Percentiles rank a stretch among this genome's conserved stretches.
These are phyloP conservation scores for Torulaspora indica DNA, from an alignment of 805 yeast genomes.

Conservation along the genomic window DNA sequence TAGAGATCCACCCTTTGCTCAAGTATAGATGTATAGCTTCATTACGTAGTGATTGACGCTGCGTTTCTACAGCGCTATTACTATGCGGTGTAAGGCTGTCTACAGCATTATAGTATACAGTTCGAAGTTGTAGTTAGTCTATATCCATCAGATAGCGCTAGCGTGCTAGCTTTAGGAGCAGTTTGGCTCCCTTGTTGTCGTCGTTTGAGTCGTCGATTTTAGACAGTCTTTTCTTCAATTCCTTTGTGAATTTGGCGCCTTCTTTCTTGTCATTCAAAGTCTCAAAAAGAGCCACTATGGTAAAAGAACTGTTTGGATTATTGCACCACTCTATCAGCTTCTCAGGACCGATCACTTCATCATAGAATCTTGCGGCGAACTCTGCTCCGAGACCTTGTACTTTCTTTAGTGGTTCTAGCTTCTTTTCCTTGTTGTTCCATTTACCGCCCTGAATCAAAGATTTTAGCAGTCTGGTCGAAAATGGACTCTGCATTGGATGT, in stretches of 20 bases:
- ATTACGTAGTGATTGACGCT: neutral
- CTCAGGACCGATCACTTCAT: slow-evolving; percentile 47
- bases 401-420: slow-evolving; percentile 41
- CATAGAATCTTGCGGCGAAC: slow-evolving; percentile 53
- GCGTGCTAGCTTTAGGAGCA: slow-evolving; percentile 39
- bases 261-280: slow-evolving; percentile 46
- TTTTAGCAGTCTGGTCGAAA: slow-evolving; percentile 68
- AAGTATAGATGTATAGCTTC: neutral
- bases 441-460: slow-evolving; percentile 80
- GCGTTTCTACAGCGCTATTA: neutral
- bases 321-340: slow-evolving; percentile 65
- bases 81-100: slow-evolving; percentile 5
- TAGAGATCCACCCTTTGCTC: neutral
- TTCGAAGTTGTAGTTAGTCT: neutral
- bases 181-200: slow-evolving; percentile 64
- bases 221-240: slow-evolving; percentile 49
- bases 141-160: slow-evolving; percentile 1
- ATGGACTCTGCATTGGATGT: slow-evolving; percentile 68
- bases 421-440: slow-evolving; percentile 64
- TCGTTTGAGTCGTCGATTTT: slow-evolving; percentile 38
- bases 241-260: slow-evolving; percentile 46
- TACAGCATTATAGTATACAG: slow-evolving; percentile 2
- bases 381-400: slow-evolving; percentile 50
- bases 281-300: slow-evolving; percentile 75
- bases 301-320: slow-evolving; percentile 67